Evolutionary conservation across 2,329 filamentous ascomycete genomes (phyloP), one percentile per base, ranked within the genome.

Genomic region (Pseudopyricularia javanii): DNA sequence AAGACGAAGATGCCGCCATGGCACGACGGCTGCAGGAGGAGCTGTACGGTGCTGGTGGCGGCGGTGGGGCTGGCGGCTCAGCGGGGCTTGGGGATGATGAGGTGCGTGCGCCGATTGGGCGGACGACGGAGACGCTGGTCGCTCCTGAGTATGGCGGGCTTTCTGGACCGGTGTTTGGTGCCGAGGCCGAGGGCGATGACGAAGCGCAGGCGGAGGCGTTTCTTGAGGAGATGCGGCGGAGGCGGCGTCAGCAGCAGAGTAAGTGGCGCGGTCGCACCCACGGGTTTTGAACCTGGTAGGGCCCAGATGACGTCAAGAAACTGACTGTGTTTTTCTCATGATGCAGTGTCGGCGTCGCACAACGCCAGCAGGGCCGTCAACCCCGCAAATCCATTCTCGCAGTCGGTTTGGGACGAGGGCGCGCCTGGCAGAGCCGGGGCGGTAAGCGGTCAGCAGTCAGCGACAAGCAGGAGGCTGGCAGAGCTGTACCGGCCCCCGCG

Each of bases 401-500:
- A 69, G 53, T 66, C 65, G 5, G 64, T 70, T 15, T 71, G 69
- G 70, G 67, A 68, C 17, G 63, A 66, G 33, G 50, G 57, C 24
- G 2, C 14, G n/a, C 30, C 20, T 3, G n/a, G 11, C 7, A 43
- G 37, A 7, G 37, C 37, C 14, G 37, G 15, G 1, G 7, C 26
- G 34, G 14, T 53, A 52, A 50, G 49, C 45, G 35, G 79, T 52
- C 78, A 78, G 24, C 85, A 83, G 24, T 34, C 22, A 35, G 33
- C 45, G 79, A 85, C 6, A 11, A 74, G 76, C 40, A 90, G 93
- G 64, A 82, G 88, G 61, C 82, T 98, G 4, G 90, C 91, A 35
- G 88, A 97, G 64, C 80, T 98, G 56, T 98, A 94, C 69, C 80
- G 91, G 37, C 93, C 93, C 2, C 93, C 93, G 0, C 93, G 91